phyloP scores from a whole-genome alignment of 225 moss, liverwort and hornwort species.

The Antitrichia curtipendula region DNA sequence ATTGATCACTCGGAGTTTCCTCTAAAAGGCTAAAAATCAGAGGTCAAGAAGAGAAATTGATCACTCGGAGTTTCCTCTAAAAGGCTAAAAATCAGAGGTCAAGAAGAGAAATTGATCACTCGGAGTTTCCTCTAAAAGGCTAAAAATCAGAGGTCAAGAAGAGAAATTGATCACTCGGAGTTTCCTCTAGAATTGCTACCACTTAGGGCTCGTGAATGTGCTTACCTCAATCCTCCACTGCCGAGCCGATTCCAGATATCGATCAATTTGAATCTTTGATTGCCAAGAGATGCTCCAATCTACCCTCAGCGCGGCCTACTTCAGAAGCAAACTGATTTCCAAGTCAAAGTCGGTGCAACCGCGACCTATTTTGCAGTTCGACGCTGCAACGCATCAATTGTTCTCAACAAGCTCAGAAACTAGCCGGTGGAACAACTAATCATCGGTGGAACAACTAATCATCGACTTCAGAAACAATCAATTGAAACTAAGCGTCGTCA shows the following conservation, averaged over 20 bases:
- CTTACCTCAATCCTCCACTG: background rate
- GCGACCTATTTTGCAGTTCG: background rate
- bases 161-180: background rate
- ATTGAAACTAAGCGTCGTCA: background rate
- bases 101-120: no score
- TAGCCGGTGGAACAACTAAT: background rate
- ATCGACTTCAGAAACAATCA: background rate
- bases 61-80: no score
- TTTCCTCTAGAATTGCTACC: background rate
- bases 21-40: no score
- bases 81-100: no score
- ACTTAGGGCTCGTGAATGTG: background rate
- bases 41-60: no score
- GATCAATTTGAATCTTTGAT: background rate
- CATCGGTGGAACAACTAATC: no score
- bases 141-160: no score
- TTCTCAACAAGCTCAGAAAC: background rate
- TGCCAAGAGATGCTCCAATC: background rate
- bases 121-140: no score
- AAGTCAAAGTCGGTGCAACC: background rate
- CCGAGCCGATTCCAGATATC: background rate
- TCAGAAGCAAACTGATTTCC: background rate
- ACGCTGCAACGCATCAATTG: background rate
- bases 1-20: no score
- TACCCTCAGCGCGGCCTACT: background rate